Base-by-base conservation (phyloP, 1,284 basidiomycete genomes). In the Pholiota adiposa region DNA sequence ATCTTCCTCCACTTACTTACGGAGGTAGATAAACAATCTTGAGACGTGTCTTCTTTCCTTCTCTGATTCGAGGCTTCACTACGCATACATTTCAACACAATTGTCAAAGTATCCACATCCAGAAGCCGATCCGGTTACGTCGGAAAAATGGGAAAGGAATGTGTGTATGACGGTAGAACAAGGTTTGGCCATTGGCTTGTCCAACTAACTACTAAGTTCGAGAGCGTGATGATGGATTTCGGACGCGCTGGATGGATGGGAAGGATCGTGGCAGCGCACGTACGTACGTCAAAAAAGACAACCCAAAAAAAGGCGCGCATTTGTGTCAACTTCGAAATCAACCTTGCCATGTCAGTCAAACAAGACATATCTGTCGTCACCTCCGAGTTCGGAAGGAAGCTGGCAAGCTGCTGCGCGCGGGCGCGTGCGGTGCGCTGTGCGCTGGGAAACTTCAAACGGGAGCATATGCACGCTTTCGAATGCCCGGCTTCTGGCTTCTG, bases 81-180 rank as follows among this genome's bases (percentile, higher is more conserved):
- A 52, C 7, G 21, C 19, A 16, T 12, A 53, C 23, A 40, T 53
- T 53, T 23, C 4, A 38, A 53, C 38, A 51, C 21, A 53, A 36
- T 27, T 21, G 29, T 33, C 29, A 38, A 38, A 58, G 33, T 33
- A 58, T 56, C 27, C 54, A 41, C 43, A 34, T 33, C 49, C 54
- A 51, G 29, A 44, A 41, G 46, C 46, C 62, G 59, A 56, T 55
- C 60, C 67, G 67, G 52, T 63, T 58, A 59, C 53, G 56, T 68
- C 67, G 66, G 66, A 69, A 62, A 60, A 61, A 55, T 53, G 48
- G 21, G 27, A 12, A 29, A 43, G 23, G 12, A 48, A 31, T 21
- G 36, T 33, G 16, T 14, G 6, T 38, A 38, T 38, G 4, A 16
- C 12, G 12, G 14, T 38, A 4, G 3, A 38, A 12, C 36, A 38